Conservation (phyloP, 2,329 filamentous ascomycete species). For the Epichloe gansuensis region DNA sequence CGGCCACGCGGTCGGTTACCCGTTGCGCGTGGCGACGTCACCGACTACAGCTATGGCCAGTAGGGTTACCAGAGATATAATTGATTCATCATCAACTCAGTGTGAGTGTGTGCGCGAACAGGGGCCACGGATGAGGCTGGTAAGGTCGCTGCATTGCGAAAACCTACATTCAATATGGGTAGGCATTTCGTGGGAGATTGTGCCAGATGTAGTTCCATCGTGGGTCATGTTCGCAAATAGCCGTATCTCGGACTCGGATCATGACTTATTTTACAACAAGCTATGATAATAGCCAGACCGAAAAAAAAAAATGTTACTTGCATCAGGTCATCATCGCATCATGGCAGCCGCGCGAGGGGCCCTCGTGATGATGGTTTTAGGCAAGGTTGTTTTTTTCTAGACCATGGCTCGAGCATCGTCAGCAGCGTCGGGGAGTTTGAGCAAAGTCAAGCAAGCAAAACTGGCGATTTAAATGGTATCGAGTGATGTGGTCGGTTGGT, state of each 20-base stretch:
- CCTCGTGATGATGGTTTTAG: constrained; percentile 59
- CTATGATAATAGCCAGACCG: neutral
- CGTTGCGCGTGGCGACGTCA: constrained; percentile 13
- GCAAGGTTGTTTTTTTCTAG: constrained; percentile 47
- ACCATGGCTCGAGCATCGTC: constrained; percentile 41
- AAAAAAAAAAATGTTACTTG: constrained; percentile 38
- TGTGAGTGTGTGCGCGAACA: neutral
- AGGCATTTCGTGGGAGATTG: neutral
- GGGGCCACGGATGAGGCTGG: neutral
- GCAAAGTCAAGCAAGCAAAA: constrained; percentile 18
- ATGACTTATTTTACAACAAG: neutral
- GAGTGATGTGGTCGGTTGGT: constrained; percentile 30
- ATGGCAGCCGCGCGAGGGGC: constrained; percentile 51
- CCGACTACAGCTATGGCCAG: constrained; percentile 15
- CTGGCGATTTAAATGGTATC: constrained; percentile 24
- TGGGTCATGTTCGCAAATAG: neutral
- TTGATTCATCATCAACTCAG: constrained; percentile 21
- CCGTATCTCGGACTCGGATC: too few relatives aligned
- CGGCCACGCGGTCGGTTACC: constrained; percentile 17
- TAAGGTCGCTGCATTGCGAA: neutral
- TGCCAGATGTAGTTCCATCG: neutral
- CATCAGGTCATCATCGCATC: constrained; percentile 57
- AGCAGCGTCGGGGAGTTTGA: constrained; percentile 24
- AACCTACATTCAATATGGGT: neutral
- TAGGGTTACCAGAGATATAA: constrained; percentile 32